phyloP scores from a whole-genome alignment of 768 basidiomycete genomes.

The Nidularia sp. region DNA sequence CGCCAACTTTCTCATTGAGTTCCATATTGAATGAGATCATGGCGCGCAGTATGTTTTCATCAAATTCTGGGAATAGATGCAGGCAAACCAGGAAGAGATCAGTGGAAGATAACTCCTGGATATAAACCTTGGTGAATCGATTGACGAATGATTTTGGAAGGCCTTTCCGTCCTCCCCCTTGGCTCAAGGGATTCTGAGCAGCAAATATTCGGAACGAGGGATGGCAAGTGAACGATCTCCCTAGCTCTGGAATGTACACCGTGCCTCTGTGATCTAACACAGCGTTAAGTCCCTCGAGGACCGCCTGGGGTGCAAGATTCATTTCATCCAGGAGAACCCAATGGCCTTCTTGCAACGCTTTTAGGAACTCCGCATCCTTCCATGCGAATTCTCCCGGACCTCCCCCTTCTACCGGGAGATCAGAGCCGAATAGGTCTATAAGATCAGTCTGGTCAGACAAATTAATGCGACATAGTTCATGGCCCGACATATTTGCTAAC shows the following conservation, averaged over 20 bases:
- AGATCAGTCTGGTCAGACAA: slow-evolving; percentile 97
- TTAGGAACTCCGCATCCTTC: slow-evolving; percentile 95
- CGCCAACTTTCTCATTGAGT: slow-evolving; percentile 63
- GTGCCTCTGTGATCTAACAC: slow-evolving; percentile 93
- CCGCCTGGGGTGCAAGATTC: slow-evolving; percentile 96
- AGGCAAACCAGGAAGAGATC: slow-evolving; percentile 81
- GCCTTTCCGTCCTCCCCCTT: slow-evolving; percentile 97
- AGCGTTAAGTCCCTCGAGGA: slow-evolving; percentile 95
- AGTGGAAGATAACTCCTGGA: slow-evolving; percentile 74
- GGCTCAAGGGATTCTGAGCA: slow-evolving; percentile 93
- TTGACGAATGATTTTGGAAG: slow-evolving; percentile 97
- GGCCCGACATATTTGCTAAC: slow-evolving; percentile 75
- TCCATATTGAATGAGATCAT: slow-evolving; percentile 84
- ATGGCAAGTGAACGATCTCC: slow-evolving; percentile 82
- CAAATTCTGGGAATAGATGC: slow-evolving; percentile 63
- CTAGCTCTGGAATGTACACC: slow-evolving; percentile 93
- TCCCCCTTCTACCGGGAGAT: slow-evolving; percentile 92
- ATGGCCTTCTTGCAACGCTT: slow-evolving; percentile 89
- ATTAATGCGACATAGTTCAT: slow-evolving; percentile 88
- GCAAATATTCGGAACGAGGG: slow-evolving; percentile 97
- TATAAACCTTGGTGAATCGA: slow-evolving; percentile 96
- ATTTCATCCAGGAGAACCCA: slow-evolving; percentile 99
- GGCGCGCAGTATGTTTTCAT: slow-evolving; percentile 45
- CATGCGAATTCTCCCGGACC: slow-evolving; percentile 90
- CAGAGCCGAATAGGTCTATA: slow-evolving; percentile 93